Evolutionary conservation across 1,284 basidiomycete species (phyloP).

Genomic region (Phenoliferia sp.): DNA sequence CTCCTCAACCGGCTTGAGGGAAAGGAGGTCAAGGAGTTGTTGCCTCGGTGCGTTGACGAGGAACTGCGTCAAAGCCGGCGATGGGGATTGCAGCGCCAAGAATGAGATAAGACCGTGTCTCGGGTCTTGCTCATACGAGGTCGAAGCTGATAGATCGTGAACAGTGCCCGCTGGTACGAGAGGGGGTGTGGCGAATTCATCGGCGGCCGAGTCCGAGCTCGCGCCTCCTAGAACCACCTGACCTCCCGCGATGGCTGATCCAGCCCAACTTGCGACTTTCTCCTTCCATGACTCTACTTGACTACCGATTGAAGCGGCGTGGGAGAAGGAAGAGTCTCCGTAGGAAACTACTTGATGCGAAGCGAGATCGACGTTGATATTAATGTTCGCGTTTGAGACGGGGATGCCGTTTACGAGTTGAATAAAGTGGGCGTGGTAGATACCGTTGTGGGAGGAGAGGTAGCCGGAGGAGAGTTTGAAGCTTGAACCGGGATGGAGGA

Average conservation of each 20-base stretch:
- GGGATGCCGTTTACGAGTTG: conserved; percentile 78
- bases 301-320: conserved; percentile 9
- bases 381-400: conserved; percentile 81
- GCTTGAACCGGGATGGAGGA: conserved; percentile 25
- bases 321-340: conserved; percentile 27
- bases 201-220: conserved; percentile 1
- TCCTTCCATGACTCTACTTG: conserved; percentile 15
- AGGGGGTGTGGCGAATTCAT: conserved; percentile 8
- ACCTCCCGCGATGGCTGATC: conserved; percentile 3
- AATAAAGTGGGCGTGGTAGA: conserved; percentile 35
- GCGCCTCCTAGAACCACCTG: conserved; percentile 22
- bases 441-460: conserved; percentile 29
- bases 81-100: conserved; percentile 18
- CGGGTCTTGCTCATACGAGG: conserved; percentile 11
- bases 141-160: not conserved
- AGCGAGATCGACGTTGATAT: conserved; percentile 65
- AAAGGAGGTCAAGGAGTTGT: conserved; percentile 9
- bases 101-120: conserved; percentile 28
- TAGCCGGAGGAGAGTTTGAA: conserved; percentile 31
- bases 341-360: conserved; percentile 32
- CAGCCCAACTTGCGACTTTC: conserved; percentile 20
- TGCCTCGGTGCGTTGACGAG: conserved; percentile 15
- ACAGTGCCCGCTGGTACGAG: not conserved
- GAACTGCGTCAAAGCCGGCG: conserved; percentile 1
- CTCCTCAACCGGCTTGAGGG: not conserved